Evolutionary conservation across 495 filamentous ascomycete species (phyloP).

Genomic region (Penicillium simplicissimum): DNA sequence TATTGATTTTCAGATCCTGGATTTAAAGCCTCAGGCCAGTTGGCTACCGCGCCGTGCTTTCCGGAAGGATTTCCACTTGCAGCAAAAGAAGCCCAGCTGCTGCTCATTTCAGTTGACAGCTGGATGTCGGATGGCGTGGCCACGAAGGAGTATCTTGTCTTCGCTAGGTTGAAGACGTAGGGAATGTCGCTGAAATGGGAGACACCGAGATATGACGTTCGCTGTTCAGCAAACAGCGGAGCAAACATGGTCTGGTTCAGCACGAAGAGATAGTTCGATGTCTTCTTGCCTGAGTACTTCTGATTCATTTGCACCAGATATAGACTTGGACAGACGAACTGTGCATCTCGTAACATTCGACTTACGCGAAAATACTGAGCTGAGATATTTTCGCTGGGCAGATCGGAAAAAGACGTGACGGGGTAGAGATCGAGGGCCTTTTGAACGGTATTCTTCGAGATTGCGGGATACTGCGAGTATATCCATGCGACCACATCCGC

Average conservation of each 20-base stretch:
- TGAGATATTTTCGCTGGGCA: conserved; percentile 5
- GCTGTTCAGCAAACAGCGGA: neutral
- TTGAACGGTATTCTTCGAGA: conserved; percentile 10
- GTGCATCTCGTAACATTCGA: conserved; percentile 11
- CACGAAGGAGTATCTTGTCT: conserved; percentile 11
- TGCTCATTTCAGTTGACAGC: conserved; percentile 15
- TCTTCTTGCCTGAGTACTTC: conserved; percentile 11
- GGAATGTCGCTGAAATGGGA: conserved; percentile 21
- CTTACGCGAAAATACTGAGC: conserved; percentile 18
- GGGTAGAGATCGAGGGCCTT: conserved; percentile 15
- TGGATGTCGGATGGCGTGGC: conserved; percentile 5
- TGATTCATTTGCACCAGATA: conserved; percentile 13
- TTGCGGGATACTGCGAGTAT: neutral
- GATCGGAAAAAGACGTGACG: conserved; percentile 2
- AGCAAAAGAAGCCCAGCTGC: conserved; percentile 21
- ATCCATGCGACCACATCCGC: conserved; percentile 3
- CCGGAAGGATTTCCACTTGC: conserved; percentile 12
- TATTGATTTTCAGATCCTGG: neutral
- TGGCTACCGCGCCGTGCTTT: conserved; percentile 1
- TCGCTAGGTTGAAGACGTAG: conserved; percentile 18
- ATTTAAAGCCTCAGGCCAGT: conserved; percentile 6
- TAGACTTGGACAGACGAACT: conserved; percentile 11
- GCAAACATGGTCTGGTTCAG: conserved; percentile 18
- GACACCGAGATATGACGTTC: conserved; percentile 5
- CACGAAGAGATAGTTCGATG: conserved; percentile 16